Percentiles rank a stretch among this genome's conserved stretches.
Conservation (phyloP, 1,139 yeast genomes). For the Arxiozyma telluris region DNA sequence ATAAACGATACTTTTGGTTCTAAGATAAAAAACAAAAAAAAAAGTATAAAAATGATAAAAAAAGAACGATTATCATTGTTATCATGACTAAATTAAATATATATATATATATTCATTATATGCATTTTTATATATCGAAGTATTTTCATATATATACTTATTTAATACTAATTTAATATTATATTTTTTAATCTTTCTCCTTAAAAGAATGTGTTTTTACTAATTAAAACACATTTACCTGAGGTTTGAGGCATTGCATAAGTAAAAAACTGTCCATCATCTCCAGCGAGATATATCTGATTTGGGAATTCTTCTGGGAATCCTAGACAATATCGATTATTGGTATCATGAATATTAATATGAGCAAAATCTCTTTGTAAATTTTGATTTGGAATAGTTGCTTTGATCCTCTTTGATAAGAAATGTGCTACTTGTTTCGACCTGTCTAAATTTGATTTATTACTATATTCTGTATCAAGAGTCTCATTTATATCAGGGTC, state of each 20-base stretch:
- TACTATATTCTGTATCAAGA: neutral
- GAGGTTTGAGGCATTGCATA: conserved; percentile 24
- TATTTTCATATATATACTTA: neutral
- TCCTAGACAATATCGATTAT: conserved; percentile 19
- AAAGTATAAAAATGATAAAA: too few relatives aligned
- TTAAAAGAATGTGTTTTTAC: conserved; percentile 18
- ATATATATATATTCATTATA: neutral
- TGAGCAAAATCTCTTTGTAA: conserved; percentile 27
- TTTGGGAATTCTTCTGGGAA: conserved; percentile 28
- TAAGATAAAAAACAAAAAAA: neutral
- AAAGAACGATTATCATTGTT: neutral
- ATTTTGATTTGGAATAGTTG: conserved; percentile 25
- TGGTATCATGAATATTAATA: conserved; percentile 17
- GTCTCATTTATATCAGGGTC: neutral
- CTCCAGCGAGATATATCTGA: conserved; percentile 24
- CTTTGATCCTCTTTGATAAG: conserved; percentile 22
- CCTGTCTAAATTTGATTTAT: neutral
- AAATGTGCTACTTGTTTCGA: conserved; percentile 21
- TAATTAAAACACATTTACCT: conserved; percentile 26
- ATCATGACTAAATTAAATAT: neutral
- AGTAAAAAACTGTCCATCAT: conserved; percentile 23
- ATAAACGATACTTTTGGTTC: neutral
- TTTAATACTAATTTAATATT: too few relatives aligned
- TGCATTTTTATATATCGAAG: neutral
- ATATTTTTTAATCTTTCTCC: neutral